Conservation (phyloP, 2,329 filamentous ascomycete species). For the Metarhizium sp. region DNA sequence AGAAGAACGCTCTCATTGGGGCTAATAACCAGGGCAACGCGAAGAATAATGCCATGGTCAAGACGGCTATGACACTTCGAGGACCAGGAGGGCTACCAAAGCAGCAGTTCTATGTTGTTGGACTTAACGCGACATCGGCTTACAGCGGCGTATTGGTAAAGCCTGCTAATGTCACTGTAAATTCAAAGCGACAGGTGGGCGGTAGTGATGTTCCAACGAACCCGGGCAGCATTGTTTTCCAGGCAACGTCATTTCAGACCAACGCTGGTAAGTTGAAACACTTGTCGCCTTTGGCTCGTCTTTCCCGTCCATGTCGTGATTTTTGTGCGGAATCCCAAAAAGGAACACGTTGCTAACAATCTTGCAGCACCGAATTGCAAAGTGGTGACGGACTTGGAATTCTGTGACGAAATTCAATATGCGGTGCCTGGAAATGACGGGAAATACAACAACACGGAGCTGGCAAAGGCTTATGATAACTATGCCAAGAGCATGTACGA, state of each 20-base stretch:
- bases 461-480: constrained; percentile 69
- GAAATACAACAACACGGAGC: constrained; percentile 48
- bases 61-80: constrained; percentile 58
- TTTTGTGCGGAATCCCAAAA: background rate
- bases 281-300: background rate
- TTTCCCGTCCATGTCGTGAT: constrained; percentile 2
- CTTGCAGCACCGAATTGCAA: constrained; percentile 66
- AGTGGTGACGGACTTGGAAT: constrained; percentile 75
- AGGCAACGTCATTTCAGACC: constrained; percentile 63
- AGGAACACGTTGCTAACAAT: constrained; percentile 3
- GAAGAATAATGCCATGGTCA: constrained; percentile 27
- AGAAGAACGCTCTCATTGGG: constrained; percentile 53
- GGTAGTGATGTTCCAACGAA: constrained; percentile 24
- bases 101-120: constrained; percentile 78
- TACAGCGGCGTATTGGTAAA: constrained; percentile 69
- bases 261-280: constrained; percentile 54
- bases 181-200: constrained; percentile 23
- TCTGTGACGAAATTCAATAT: constrained; percentile 84
- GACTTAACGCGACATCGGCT: constrained; percentile 59
- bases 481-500: constrained; percentile 60
- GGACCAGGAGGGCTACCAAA: constrained; percentile 61
- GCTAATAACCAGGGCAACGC: constrained; percentile 40
- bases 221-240: constrained; percentile 69
- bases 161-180: constrained; percentile 40
- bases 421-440: constrained; percentile 74